These are phyloP conservation scores for Cyberlindnera xylosilytica DNA, from an alignment of 805 yeast genomes.

Conservation along the genomic window DNA sequence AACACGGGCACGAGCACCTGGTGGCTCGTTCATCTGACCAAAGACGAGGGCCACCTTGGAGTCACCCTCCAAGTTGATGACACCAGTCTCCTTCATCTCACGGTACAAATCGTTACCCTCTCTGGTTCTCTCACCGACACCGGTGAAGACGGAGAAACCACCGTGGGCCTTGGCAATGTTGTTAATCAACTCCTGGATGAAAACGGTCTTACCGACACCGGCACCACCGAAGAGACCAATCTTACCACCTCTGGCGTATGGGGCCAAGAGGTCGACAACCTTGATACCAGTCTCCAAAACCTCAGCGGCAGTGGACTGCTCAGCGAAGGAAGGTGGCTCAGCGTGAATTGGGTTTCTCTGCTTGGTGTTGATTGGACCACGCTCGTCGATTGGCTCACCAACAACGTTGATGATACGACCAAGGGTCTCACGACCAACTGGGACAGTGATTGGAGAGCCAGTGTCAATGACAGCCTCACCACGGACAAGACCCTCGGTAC, in stretches of 20 bases:
- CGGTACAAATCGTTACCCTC: constrained; percentile 99
- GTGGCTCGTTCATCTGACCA: constrained; percentile 99
- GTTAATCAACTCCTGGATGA: constrained; percentile 99
- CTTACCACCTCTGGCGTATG: constrained; percentile 99
- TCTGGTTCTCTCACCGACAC: constrained; percentile 99
- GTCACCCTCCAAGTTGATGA: constrained; percentile 98
- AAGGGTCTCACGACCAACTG: constrained; percentile 98
- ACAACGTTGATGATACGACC: constrained; percentile 98
- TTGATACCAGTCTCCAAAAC: constrained; percentile 99
- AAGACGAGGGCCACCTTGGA: constrained; percentile 99
- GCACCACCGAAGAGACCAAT: constrained; percentile 99
- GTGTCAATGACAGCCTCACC: constrained; percentile 91
- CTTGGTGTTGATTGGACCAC: constrained; percentile 95
- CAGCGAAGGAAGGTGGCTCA: constrained; percentile 94
- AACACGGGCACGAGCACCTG: constrained; percentile 99
- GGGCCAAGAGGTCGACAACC: constrained; percentile 98
- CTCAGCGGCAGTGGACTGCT: constrained; percentile 97
- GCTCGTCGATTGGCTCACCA: constrained; percentile 99
- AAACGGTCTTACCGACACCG: constrained; percentile 99
- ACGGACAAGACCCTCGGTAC: constrained; percentile 99
- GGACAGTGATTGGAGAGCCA: constrained; percentile 98
- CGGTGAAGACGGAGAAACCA: constrained; percentile 99
- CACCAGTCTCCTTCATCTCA: constrained; percentile 99
- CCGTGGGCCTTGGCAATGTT: constrained; percentile 99
- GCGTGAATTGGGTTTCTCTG: constrained; percentile 98